Base-by-base conservation (phyloP, 306 rosid species). In the Inga leiocalycina region DNA sequence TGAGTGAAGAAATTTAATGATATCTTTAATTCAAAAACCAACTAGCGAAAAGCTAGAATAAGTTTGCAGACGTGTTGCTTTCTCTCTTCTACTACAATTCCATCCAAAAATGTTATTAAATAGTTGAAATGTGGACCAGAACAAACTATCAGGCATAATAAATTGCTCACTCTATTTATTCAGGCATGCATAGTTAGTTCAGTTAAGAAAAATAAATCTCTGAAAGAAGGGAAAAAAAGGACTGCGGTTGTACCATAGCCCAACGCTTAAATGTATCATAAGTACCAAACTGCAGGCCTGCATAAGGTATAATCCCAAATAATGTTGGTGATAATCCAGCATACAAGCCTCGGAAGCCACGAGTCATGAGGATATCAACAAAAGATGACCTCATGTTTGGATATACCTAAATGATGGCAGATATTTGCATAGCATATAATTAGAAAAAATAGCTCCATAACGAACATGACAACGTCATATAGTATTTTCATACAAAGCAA, bases 271-370 rank as follows among this genome's bases (percentile, higher is more conserved):
- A 97, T 22, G 97, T 89, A 78, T 97, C 98, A 41, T 91, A 92
- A 79, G 97, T 97, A 52, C 99, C 99, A 52, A 97, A 97, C 80
- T 97, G 99, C 79, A 97, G 88, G 66, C 98, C 99, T 1, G 99
- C 99, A 80, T 97, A 97, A n/a, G 99, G 98, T 90, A 97, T 85
- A 84, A 97, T 97, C 94, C 94, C 98, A 75, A 96, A 95, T 87
- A 96, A 85, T 45, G 98, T 96, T 48, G 99, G 99, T 20, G 97
- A 88, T 86, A 96, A 81, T 89, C 99, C 99, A 78, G 99, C 93
- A 74, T 96, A 96, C 81, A 96, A 78, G 78, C 99, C 98, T 84
- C 35, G 96, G 83, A 91, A 66, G 30, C 98, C 99, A 76, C 95
- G 97, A 46, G 92, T 59, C 71, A n/a, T 84, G 78, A 88, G 35